A percentile compares a stretch with the other conserved stretches of the same genome.
phyloP scores from a whole-genome alignment of 306 rosid genomes.

The Medicago lupulina region DNA sequence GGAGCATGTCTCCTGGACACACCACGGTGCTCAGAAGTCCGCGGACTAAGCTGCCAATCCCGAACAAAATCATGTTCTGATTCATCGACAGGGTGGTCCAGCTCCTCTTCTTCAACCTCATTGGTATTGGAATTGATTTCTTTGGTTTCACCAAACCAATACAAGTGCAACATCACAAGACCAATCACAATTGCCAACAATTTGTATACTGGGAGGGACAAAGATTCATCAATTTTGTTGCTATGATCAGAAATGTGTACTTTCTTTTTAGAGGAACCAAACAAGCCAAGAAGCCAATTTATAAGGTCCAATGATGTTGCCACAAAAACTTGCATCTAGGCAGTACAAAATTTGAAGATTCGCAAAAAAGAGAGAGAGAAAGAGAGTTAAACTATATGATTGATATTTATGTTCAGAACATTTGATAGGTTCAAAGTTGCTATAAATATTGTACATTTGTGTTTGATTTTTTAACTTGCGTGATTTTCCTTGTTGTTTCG shows the following conservation, averaged over 20 bases:
- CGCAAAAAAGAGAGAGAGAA: not conserved
- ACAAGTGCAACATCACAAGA: conserved; percentile 1
- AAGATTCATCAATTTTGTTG: not conserved
- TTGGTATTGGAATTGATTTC: not conserved
- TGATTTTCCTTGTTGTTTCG: conserved; percentile 38
- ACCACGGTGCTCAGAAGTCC: not conserved
- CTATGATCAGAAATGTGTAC: conserved; percentile 14
- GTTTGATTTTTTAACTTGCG: too few species aligned
- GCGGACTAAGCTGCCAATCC: not conserved
- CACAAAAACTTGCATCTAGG: conserved; percentile 41
- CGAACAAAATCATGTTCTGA: not conserved
- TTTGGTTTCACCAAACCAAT: not conserved
- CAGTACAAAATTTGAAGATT: not conserved
- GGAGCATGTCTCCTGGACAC: not conserved
- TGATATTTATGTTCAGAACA: not conserved
- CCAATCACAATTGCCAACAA: conserved; percentile 17
- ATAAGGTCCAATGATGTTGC: conserved; percentile 32
- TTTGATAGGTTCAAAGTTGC: not conserved
- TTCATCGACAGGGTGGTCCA: not conserved
- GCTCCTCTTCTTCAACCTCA: conserved; percentile 7
- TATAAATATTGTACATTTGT: not conserved
- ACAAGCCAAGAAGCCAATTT: conserved; percentile 34
- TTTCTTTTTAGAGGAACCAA: conserved; percentile 39
- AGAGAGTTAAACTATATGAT: not conserved
- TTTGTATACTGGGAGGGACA: not conserved